Conservation (phyloP, 2,329 filamentous ascomycete species). For the Zelopaecilomyces penicillatus region DNA sequence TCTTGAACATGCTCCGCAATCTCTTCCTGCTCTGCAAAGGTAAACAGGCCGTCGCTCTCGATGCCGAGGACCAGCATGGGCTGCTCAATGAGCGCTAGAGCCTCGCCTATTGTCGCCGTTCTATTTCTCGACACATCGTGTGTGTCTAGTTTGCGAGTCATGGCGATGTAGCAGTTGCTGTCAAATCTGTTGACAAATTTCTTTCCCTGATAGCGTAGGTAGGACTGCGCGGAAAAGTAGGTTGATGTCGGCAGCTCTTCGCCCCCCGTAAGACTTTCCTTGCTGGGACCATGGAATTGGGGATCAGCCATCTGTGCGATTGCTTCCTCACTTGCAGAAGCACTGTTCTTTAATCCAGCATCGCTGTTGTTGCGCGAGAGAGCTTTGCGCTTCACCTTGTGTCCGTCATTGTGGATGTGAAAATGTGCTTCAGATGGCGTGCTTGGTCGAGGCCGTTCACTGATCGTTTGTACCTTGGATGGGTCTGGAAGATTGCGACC, state of each 20-base stretch:
- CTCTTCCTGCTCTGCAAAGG: constrained; percentile 92
- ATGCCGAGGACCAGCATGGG: constrained; percentile 89
- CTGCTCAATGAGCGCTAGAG: constrained; percentile 75
- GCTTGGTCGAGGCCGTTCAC: constrained; percentile 50
- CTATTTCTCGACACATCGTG: constrained; percentile 86
- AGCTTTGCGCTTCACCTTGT: constrained; percentile 50
- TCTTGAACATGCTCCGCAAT: constrained; percentile 74
- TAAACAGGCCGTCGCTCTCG: constrained; percentile 91
- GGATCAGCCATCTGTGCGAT: constrained; percentile 38
- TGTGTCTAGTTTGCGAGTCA: constrained; percentile 94
- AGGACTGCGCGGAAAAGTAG: constrained; percentile 98
- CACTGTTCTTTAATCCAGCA: background rate
- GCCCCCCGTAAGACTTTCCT: constrained; percentile 39
- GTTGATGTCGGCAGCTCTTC: constrained; percentile 54
- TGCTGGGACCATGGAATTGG: constrained; percentile 61
- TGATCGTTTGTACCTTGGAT: constrained; percentile 74
- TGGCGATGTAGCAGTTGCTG: constrained; percentile 97
- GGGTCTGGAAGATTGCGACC: constrained; percentile 87
- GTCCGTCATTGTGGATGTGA: constrained; percentile 76
- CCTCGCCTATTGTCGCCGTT: constrained; percentile 58
- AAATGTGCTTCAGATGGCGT: constrained; percentile 67
- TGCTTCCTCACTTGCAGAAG: constrained; percentile 20
- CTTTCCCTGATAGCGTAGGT: constrained; percentile 88
- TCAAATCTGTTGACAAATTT: constrained; percentile 98
- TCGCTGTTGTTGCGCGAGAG: constrained; percentile 41